A percentile compares a stretch with the other conserved stretches of the same genome.
phyloP scores from a whole-genome alignment of 2,329 filamentous ascomycete species.

The Neofusicoccum ribis region DNA sequence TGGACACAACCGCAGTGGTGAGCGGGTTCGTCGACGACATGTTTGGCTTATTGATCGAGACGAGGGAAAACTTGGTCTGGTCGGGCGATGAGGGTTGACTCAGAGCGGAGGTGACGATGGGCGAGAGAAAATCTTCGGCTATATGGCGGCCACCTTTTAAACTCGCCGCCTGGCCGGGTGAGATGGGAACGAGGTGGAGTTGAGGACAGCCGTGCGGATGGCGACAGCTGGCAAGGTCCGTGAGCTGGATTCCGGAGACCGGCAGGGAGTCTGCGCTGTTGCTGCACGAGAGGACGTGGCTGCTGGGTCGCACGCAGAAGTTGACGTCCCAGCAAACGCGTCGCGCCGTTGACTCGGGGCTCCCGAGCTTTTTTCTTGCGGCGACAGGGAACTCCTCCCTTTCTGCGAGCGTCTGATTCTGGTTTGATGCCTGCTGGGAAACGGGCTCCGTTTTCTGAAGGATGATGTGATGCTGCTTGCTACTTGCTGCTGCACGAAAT shows the following conservation, averaged over 20 bases:
- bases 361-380: no score
- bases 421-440: no score
- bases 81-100: not conserved
- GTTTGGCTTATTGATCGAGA: not conserved
- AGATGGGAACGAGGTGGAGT: not conserved
- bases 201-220: not conserved
- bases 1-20: slow-evolving; percentile 25
- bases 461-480: no score
- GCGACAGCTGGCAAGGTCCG: not conserved
- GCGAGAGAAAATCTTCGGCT: slow-evolving; percentile 12
- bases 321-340: not conserved
- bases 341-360: no score
- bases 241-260: not conserved
- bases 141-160: slow-evolving; percentile 6
- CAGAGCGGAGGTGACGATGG: not conserved
- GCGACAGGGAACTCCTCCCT: no score
- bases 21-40: slow-evolving; percentile 27
- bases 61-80: not conserved
- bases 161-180: not conserved
- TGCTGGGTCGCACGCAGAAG: not conserved
- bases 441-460: no score
- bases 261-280: not conserved
- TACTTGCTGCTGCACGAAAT: no score
- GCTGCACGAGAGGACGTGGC: not conserved
- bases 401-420: no score